Percentiles rank a stretch among this genome's conserved stretches.
Evolutionary conservation across 2,329 filamentous ascomycete species (phyloP).

Genomic region (Graphilbum fragrans): DNA sequence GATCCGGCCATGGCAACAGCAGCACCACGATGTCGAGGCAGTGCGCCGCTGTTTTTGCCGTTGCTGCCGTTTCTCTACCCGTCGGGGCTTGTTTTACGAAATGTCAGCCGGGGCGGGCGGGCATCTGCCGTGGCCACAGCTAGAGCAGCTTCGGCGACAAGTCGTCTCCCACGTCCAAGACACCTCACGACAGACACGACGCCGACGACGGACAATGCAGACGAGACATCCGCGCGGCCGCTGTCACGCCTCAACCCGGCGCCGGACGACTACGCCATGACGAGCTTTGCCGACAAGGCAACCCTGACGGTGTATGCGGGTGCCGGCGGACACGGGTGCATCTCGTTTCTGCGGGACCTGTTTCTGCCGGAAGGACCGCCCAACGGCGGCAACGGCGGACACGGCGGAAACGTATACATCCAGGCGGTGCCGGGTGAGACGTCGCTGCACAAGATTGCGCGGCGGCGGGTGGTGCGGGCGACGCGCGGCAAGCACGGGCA

Average conservation of each 20-base stretch:
- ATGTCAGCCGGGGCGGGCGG: background rate
- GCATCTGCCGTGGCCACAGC: background rate
- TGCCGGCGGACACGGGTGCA: slow-evolving; percentile 77
- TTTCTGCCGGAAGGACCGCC: slow-evolving; percentile 80
- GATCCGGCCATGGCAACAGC: slow-evolving; percentile 15
- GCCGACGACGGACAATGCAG: background rate
- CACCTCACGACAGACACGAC: slow-evolving; percentile 3
- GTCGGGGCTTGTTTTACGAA: slow-evolving; percentile 12
- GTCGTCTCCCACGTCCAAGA: too few species aligned
- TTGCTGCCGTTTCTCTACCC: slow-evolving; percentile 40
- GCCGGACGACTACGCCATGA: slow-evolving; percentile 71
- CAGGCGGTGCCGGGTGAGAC: slow-evolving; percentile 87
- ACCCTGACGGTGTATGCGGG: slow-evolving; percentile 68
- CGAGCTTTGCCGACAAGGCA: slow-evolving; percentile 81
- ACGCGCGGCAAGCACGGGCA: slow-evolving; percentile 67
- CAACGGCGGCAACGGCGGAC: slow-evolving; percentile 90
- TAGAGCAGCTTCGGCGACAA: background rate
- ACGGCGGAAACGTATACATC: slow-evolving; percentile 85
- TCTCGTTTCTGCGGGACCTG: slow-evolving; percentile 87
- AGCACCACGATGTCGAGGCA: slow-evolving; percentile 26
- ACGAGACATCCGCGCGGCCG: slow-evolving; percentile 12
- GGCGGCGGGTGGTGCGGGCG: slow-evolving; percentile 62
- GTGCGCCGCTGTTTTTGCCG: slow-evolving; percentile 25
- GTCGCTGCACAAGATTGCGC: slow-evolving; percentile 80
- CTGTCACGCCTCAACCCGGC: slow-evolving; percentile 60